Percentiles rank a stretch among this genome's conserved stretches.
These are phyloP conservation scores for Starmerella potacharoeniae DNA, from an alignment of 805 yeast species.

Conservation along the genomic window DNA sequence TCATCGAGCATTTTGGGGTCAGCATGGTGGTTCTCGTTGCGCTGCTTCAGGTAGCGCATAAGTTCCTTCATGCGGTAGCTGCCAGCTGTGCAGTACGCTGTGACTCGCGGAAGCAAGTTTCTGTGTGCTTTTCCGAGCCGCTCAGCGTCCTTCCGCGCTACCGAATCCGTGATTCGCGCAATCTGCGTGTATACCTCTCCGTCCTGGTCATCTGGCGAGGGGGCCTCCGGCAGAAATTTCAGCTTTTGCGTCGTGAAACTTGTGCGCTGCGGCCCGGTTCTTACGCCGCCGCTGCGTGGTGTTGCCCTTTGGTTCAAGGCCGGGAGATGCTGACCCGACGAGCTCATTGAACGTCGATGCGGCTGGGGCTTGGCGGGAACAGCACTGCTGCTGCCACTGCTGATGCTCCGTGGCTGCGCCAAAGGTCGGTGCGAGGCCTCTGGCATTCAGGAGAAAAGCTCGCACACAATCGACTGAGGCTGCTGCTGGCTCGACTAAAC, in stretches of 20 bases:
- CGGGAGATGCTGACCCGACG: neutral
- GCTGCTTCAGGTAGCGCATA: conserved; percentile 70
- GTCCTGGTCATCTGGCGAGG: conserved; percentile 40
- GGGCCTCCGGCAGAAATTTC: conserved; percentile 76
- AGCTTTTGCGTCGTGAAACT: conserved; percentile 82
- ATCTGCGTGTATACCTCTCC: conserved; percentile 70
- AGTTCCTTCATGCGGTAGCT: conserved; percentile 82
- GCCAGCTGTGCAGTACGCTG: conserved; percentile 94
- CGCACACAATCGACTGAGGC: neutral
- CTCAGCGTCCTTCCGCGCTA: conserved; percentile 91
- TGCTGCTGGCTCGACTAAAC: neutral
- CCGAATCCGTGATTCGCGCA: conserved; percentile 67
- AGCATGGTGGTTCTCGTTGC: conserved; percentile 40
- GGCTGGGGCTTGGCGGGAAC: neutral
- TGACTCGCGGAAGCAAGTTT: conserved; percentile 78
- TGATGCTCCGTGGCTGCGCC: neutral
- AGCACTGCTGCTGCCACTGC: neutral
- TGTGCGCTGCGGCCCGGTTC: conserved; percentile 46
- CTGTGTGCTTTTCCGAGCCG: conserved; percentile 78
- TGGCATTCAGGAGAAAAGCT: neutral
- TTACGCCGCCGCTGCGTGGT: conserved; percentile 17
- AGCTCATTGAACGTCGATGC: neutral
- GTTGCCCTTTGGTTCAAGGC: conserved; percentile 1
- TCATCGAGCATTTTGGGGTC: conserved; percentile 89
- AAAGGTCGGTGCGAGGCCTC: neutral